A percentile compares a stretch with the other conserved stretches of the same genome.
Evolutionary conservation across 1,139 yeast genomes (phyloP).

Genomic region (Pichia sp.): DNA sequence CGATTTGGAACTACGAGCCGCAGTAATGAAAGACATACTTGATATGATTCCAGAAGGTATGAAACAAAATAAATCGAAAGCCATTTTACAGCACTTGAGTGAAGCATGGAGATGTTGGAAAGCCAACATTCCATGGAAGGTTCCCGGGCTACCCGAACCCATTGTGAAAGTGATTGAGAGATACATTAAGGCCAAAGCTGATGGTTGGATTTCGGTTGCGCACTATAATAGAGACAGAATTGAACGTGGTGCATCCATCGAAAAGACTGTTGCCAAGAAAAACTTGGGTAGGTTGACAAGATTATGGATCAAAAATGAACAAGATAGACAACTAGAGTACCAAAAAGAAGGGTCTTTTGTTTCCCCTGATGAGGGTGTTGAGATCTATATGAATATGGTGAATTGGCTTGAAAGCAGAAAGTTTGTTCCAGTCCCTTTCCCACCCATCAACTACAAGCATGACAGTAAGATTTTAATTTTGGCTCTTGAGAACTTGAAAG

Average conservation of each 20-base stretch:
- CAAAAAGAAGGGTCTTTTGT: slow-evolving; percentile 86
- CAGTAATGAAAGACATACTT: slow-evolving; percentile 90
- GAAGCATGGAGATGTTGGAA: slow-evolving; percentile 99
- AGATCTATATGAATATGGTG: slow-evolving; percentile 81
- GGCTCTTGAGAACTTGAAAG: slow-evolving; percentile 86
- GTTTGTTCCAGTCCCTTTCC: slow-evolving; percentile 88
- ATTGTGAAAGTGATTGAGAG: slow-evolving; percentile 80
- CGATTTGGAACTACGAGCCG: slow-evolving; percentile 87
- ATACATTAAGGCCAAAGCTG: slow-evolving; percentile 92
- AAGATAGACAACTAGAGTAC: slow-evolving; percentile 76
- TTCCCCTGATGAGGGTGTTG: slow-evolving; percentile 82
- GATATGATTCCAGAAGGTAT: slow-evolving; percentile 97
- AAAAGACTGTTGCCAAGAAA: slow-evolving; percentile 89
- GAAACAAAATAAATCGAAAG: slow-evolving; percentile 79
- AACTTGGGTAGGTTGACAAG: slow-evolving; percentile 89
- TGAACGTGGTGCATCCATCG: slow-evolving; percentile 82
- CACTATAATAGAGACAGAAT: slow-evolving; percentile 89
- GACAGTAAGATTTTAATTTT: slow-evolving; percentile 85
- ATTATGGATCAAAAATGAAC: slow-evolving; percentile 89
- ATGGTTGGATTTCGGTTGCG: slow-evolving; percentile 93
- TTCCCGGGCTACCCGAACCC: slow-evolving; percentile 93
- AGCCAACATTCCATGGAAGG: slow-evolving; percentile 97
- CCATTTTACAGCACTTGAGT: slow-evolving; percentile 86
- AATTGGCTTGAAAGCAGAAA: slow-evolving; percentile 87
- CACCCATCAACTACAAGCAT: slow-evolving; percentile 87